phyloP scores from a whole-genome alignment of 306 rosid genomes.

The Quercus mongolica region DNA sequence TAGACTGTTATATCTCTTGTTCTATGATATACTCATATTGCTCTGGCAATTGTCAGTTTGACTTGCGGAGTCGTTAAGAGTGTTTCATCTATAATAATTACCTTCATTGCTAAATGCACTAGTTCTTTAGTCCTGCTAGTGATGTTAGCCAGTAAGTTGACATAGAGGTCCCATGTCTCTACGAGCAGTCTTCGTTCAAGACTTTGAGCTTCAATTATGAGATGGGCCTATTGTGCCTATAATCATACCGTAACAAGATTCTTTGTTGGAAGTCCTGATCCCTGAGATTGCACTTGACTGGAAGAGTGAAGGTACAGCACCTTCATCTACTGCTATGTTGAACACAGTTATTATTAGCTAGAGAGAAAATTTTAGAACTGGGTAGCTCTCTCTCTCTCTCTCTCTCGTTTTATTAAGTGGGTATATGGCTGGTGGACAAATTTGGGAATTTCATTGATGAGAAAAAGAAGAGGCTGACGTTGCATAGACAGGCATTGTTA shows the following conservation, averaged over 20 bases:
- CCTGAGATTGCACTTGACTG: no score
- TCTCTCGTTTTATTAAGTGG: neutral
- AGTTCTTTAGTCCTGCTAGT: neutral
- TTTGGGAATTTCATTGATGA: neutral
- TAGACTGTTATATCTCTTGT: conserved; percentile 20
- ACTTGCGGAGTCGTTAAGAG: neutral
- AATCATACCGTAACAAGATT: neutral
- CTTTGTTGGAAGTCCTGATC: neutral
- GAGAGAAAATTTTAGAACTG: no score
- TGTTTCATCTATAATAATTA: neutral
- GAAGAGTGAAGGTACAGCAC: no score
- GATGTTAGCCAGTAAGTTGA: neutral
- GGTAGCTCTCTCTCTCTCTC: neutral
- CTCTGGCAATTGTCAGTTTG: neutral
- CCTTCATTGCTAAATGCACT: neutral
- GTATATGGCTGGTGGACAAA: neutral
- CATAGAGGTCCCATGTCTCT: neutral
- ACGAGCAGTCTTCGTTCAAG: no score
- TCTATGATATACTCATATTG: conserved; percentile 4
- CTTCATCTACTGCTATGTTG: no score
- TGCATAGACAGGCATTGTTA: neutral
- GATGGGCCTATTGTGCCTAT: neutral
- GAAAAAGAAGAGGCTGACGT: neutral
- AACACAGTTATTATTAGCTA: no score
- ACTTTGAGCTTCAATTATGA: neutral